Percentiles rank a stretch among this genome's conserved stretches.
phyloP scores from a whole-genome alignment of 1,139 yeast species.

The Blastobotrys indianensis region DNA sequence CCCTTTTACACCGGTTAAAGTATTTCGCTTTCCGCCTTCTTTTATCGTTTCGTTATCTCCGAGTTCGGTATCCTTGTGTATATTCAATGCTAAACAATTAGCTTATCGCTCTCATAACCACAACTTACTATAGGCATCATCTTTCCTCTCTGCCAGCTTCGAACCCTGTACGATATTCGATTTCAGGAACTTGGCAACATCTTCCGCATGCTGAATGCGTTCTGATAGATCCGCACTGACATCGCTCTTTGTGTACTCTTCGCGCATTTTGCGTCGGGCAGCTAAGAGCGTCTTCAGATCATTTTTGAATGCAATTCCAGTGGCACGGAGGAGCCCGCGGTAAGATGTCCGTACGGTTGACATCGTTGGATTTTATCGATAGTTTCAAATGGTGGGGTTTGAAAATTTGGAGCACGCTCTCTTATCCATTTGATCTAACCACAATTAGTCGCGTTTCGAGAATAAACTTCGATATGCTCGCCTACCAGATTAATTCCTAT shows the following conservation, averaged over 20 bases:
- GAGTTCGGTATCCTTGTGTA: slow-evolving; percentile 77
- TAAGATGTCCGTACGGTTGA: slow-evolving; percentile 49
- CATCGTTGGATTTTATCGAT: slow-evolving; percentile 18
- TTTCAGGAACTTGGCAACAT: slow-evolving; percentile 60
- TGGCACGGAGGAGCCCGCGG: slow-evolving; percentile 65
- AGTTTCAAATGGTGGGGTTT: no score
- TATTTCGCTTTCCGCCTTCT: slow-evolving; percentile 11
- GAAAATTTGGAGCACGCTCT: no score
- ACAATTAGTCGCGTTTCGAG: no score
- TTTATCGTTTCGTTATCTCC: slow-evolving; percentile 73
- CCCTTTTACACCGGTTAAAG: slow-evolving; percentile 8
- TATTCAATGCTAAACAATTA: slow-evolving; percentile 42
- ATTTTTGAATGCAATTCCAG: slow-evolving; percentile 56
- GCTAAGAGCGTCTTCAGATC: slow-evolving; percentile 45
- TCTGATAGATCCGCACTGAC: slow-evolving; percentile 33
- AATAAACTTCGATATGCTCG: no score
- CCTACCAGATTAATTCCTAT: no score
- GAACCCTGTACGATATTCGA: slow-evolving; percentile 82
- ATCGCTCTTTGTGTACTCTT: slow-evolving; percentile 42
- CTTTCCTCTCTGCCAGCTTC: slow-evolving; percentile 39
- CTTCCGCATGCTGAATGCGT: slow-evolving; percentile 48
- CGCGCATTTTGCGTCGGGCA: slow-evolving; percentile 59
- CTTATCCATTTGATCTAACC: no score
- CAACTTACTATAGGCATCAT: slow-evolving; percentile 33
- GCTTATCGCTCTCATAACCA: no score